Percentiles rank a stretch among this genome's conserved stretches.
Conservation (phyloP, 2,329 filamentous ascomycete genomes). For the Fusarium concolor region DNA sequence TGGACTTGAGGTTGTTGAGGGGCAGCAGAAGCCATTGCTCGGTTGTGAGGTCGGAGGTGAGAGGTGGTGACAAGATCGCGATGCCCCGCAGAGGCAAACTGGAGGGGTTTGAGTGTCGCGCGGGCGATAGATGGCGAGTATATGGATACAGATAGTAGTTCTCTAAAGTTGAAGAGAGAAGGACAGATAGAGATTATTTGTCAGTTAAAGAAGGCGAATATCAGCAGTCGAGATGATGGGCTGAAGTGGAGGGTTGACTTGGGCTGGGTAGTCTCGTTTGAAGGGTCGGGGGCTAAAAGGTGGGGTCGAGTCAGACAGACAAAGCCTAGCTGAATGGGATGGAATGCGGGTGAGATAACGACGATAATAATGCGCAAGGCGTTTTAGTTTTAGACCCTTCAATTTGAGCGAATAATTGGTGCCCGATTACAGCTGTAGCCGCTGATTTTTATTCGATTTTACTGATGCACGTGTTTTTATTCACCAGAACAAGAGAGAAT, state of each 20-base stretch:
- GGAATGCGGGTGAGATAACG: conserved; percentile 19
- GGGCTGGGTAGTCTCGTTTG: conserved; percentile 17
- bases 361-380: neutral
- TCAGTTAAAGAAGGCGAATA: conserved; percentile 12
- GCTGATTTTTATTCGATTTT: neutral
- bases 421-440: neutral
- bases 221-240: conserved; percentile 26
- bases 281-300: conserved; percentile 25
- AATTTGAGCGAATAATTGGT: neutral
- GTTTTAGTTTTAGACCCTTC: conserved; percentile 9
- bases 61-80: conserved; percentile 22
- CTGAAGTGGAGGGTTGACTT: conserved; percentile 24
- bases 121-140: neutral
- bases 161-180: neutral
- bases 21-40: conserved; percentile 41
- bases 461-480: neutral
- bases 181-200: neutral
- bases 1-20: conserved; percentile 74
- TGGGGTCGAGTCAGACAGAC: conserved; percentile 31
- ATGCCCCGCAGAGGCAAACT: conserved; percentile 30
- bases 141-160: neutral
- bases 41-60: conserved; percentile 16
- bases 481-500: too few species aligned
- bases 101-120: conserved; percentile 1
- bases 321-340: conserved; percentile 13